A percentile compares a stretch with the other conserved stretches of the same genome.
These are phyloP conservation scores for Kandelia obovata DNA, from an alignment of 345 rosid genomes.

Conservation along the genomic window DNA sequence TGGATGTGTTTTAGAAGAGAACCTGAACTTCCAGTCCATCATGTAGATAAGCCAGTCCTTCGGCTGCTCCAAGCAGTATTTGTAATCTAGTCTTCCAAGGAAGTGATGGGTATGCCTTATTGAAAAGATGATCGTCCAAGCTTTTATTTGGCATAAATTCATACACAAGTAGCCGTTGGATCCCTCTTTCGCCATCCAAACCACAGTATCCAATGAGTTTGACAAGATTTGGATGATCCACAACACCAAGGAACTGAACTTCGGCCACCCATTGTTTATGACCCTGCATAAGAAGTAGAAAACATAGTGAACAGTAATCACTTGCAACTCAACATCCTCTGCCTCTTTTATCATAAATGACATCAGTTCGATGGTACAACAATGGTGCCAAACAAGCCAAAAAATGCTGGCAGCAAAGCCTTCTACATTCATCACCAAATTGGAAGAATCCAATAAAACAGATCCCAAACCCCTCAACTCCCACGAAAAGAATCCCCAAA, in stretches of 20 bases:
- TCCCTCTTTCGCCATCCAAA: conserved; percentile 65
- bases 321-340: too few species aligned
- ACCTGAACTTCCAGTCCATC: conserved; percentile 81
- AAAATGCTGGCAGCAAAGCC: too few species aligned
- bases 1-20: background rate
- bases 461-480: too few species aligned
- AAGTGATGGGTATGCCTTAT: conserved; percentile 43
- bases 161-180: conserved; percentile 71
- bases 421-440: too few species aligned
- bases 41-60: conserved; percentile 82
- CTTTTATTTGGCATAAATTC: conserved; percentile 77
- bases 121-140: conserved; percentile 88
- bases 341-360: too few species aligned
- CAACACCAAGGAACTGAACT: conserved; percentile 76
- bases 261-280: conserved; percentile 95
- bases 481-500: too few species aligned
- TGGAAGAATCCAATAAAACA: too few species aligned
- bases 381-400: background rate
- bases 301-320: background rate
- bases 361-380: background rate
- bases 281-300: conserved; percentile 44
- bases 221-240: conserved; percentile 78
- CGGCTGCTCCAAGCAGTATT: conserved; percentile 71
- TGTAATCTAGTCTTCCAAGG: conserved; percentile 68
- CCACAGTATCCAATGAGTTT: conserved; percentile 85